Evolutionary conservation across 139 green algal genomes (phyloP).

Genomic region (Edaphochlamys debaryana): DNA sequence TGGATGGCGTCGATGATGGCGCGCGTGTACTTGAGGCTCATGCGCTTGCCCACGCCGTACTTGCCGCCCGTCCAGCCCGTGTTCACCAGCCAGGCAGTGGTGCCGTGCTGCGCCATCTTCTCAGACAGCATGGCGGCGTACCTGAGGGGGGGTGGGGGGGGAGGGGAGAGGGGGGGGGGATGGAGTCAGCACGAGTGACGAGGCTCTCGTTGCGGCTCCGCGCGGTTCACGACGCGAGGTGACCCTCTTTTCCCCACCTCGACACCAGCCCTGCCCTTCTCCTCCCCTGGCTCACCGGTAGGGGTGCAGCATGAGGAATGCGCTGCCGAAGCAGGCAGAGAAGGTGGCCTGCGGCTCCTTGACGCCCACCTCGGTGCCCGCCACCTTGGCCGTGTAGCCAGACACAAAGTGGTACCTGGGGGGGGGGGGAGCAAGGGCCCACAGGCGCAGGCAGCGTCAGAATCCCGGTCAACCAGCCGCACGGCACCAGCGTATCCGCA

Average conservation of each 20-base stretch:
- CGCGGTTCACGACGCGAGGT: no score
- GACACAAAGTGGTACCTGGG: slow-evolving; percentile 98
- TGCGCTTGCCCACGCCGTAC: slow-evolving; percentile 90
- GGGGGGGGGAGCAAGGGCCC: no score
- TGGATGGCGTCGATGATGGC: slow-evolving; percentile 98
- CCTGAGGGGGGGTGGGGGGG: slow-evolving; percentile 88
- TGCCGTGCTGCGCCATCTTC: slow-evolving; percentile 88
- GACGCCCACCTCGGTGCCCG: slow-evolving; percentile 94
- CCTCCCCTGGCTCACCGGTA: not conserved
- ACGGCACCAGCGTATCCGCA: no score
- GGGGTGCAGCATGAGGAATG: slow-evolving; percentile 60
- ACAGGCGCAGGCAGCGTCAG: no score
- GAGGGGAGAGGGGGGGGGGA: not conserved
- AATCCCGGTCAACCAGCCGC: no score
- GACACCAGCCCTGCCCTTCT: no score
- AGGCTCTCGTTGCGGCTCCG: not conserved
- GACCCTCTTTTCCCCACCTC: no score
- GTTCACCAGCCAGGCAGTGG: slow-evolving; percentile 91
- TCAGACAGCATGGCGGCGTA: slow-evolving; percentile 93
- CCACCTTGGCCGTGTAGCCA: slow-evolving; percentile 97
- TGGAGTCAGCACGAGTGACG: not conserved
- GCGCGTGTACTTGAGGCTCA: slow-evolving; percentile 92
- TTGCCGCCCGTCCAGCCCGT: slow-evolving; percentile 76
- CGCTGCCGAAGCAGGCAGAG: slow-evolving; percentile 81
- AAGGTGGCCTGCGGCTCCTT: slow-evolving; percentile 96